Evolutionary conservation across 1,139 yeast genomes (phyloP), one percentile per base, ranked within the genome.

Genomic region (Magnusiomyces clavatus): DNA sequence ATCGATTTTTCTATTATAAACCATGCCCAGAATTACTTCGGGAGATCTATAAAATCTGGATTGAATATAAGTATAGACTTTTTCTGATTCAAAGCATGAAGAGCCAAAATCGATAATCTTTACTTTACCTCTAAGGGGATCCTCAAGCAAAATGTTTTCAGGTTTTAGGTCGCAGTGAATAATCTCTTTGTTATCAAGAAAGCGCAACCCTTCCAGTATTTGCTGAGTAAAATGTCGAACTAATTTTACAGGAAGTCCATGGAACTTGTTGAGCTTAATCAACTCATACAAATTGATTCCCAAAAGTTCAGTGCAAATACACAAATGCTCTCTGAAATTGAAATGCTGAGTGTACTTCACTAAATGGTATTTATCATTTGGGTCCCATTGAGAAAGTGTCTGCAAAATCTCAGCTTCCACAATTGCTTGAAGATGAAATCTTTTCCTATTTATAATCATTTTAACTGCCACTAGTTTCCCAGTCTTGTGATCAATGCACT

Each of bases 61-160:
- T 67, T 94, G 99, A 56, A 94, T 89, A 66, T 94, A 94, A 0
- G 97, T 87, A 69, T 89, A 92, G 4, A 90, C 75, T 0, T 96
- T 87, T 62, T 88, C 94, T 49, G 89, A 74, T 55, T 92, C 95
- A 63, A 87, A 92, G 66, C 98, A 94, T 0, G 98, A 96, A 8
- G 94, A 82, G 0, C 99, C 99, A 71, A 94, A 94, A 70, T 94
- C 99, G 61, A 94, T 90, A 46, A 94, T 86, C 66, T 92, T 94
- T 55, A 94, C 80, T 51, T 83, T 86, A 2, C 97, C 96, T 56
- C 82, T 80, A 52, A 86, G 81, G 1, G 92, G 82, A 51, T 84
- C 81, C 52, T 86, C 81, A 42, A 94, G 72, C 49, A 94, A 70
- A 47, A 94, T 87, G 67, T 94, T 94, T 62, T 94, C 99, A 0